A percentile compares a stretch with the other conserved stretches of the same genome.
These are phyloP conservation scores for Alternaria viburni DNA, from an alignment of 2,329 filamentous ascomycete species.

Conservation along the genomic window DNA sequence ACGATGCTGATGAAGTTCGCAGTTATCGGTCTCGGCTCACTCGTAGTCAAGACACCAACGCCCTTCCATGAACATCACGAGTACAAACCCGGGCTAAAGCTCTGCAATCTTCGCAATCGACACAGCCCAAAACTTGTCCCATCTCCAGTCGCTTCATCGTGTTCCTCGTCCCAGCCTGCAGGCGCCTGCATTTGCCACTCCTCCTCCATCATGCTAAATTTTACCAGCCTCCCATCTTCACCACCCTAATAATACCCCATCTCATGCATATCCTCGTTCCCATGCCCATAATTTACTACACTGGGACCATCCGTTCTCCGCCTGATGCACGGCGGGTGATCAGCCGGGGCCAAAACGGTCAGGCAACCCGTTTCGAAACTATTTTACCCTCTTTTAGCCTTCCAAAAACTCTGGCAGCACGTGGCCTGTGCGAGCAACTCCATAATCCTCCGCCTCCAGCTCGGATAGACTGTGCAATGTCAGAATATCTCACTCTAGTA, in stretches of 20 bases:
- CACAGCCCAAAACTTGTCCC: background rate
- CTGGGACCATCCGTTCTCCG: slow-evolving; percentile 30
- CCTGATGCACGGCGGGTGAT: slow-evolving; percentile 12
- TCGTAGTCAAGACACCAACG: background rate
- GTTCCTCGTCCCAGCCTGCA: background rate
- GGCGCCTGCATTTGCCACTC: background rate
- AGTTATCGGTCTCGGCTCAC: slow-evolving; percentile 3
- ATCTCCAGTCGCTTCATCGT: background rate
- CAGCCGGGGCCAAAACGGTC: slow-evolving; percentile 15
- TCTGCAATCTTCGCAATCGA: background rate
- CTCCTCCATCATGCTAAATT: background rate
- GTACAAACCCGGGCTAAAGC: background rate
- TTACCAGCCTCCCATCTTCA: slow-evolving; percentile 1
- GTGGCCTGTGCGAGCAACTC: background rate
- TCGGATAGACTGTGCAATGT: background rate
- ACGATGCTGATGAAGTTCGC: slow-evolving; percentile 3
- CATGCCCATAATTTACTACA: slow-evolving; percentile 14
- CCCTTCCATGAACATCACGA: background rate
- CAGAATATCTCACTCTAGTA: background rate
- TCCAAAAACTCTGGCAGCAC: slow-evolving; percentile 3
- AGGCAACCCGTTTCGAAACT: slow-evolving; percentile 33
- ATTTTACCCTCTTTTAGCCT: slow-evolving; percentile 33
- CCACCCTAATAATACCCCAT: slow-evolving; percentile 15
- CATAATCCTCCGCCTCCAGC: background rate
- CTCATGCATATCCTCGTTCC: slow-evolving; percentile 2